Evolutionary conservation across 768 basidiomycete species (phyloP).

Genomic region (Leccinellum luteum): DNA sequence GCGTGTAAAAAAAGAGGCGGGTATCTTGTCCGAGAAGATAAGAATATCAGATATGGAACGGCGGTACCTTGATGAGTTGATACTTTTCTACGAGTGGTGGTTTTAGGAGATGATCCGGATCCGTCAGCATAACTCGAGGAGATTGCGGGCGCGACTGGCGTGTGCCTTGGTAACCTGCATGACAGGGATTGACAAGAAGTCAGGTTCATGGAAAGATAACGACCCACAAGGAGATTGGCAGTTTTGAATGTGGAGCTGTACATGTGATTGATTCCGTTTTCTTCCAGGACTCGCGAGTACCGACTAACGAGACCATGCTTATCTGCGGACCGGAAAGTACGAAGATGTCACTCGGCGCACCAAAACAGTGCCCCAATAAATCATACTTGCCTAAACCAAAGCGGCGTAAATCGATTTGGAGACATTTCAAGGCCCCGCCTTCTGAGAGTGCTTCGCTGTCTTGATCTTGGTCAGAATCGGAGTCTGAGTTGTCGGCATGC

Average conservation of each 20-base stretch:
- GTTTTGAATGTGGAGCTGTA: conserved; percentile 84
- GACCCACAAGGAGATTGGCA: conserved; percentile 66
- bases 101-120: not conserved
- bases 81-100: not conserved
- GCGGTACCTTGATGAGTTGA: not conserved
- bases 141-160: conserved; percentile 52
- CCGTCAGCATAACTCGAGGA: conserved; percentile 57
- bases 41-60: conserved; percentile 2
- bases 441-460: conserved; percentile 30
- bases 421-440: conserved; percentile 53
- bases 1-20: conserved; percentile 7
- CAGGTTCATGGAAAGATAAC: conserved; percentile 14
- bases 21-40: conserved; percentile 19
- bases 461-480: conserved; percentile 40
- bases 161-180: conserved; percentile 56
- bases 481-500: conserved; percentile 29
- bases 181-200: conserved; percentile 1
- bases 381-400: conserved; percentile 61
- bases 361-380: not conserved
- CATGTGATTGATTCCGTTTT: conserved; percentile 78
- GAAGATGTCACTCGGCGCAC: conserved; percentile 3
- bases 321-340: conserved; percentile 39
- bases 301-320: conserved; percentile 77
- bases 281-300: conserved; percentile 70
- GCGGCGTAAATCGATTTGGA: conserved; percentile 72